Evolutionary conservation across 2,329 filamentous ascomycete genomes (phyloP).

Genomic region (Sporothrix curviconia): DNA sequence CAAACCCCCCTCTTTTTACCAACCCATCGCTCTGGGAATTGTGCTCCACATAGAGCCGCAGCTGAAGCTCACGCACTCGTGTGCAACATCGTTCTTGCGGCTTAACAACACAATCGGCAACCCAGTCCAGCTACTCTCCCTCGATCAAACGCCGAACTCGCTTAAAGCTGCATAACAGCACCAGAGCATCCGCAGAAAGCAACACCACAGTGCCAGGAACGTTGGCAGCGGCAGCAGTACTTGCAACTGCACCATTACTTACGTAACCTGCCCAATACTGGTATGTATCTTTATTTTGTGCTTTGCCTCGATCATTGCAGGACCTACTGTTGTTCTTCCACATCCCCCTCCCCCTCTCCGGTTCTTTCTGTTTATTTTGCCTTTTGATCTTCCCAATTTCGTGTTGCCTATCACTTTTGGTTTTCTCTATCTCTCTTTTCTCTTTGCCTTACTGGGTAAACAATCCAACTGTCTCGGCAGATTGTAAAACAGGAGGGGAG

Average conservation of each 20-base stretch:
- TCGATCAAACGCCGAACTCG: neutral
- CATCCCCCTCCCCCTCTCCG: neutral
- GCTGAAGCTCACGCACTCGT: neutral
- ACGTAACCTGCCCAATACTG: no score
- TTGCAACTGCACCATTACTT: neutral
- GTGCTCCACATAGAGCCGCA: neutral
- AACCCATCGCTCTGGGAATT: neutral
- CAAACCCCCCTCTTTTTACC: neutral
- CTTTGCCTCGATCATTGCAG: neutral
- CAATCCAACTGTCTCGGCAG: conserved; percentile 25
- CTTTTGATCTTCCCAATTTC: neutral
- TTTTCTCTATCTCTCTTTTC: neutral
- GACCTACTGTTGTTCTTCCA: neutral
- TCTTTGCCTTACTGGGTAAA: conserved; percentile 8
- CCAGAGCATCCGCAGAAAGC: neutral
- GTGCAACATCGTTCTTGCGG: neutral
- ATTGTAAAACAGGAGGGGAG: conserved; percentile 18
- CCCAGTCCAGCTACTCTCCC: neutral
- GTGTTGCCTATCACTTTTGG: neutral
- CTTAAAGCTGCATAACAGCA: neutral
- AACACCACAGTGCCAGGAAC: no score
- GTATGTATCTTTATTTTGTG: neutral
- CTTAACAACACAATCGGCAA: conserved; percentile 2
- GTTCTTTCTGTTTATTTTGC: neutral
- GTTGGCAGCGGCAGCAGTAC: neutral